phyloP scores from a whole-genome alignment of 495 filamentous ascomycete genomes.

The Hyaloscypha hepaticicola region DNA sequence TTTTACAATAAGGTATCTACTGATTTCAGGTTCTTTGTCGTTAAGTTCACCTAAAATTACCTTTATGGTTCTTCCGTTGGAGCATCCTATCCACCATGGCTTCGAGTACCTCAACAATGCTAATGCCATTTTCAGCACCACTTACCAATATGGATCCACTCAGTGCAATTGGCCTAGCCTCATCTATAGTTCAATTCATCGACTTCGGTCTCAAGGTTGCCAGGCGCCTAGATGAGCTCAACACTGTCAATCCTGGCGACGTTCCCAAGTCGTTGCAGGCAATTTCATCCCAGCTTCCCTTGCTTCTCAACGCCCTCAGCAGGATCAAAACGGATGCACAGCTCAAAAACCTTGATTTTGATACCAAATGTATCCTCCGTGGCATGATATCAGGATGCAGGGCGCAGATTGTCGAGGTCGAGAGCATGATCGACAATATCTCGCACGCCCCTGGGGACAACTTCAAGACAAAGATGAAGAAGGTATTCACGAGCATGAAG shows the following conservation, averaged over 20 bases:
- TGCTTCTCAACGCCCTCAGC: conserved; percentile 20
- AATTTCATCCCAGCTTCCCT: conserved; percentile 20
- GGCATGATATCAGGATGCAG: conserved; percentile 24
- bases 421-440: conserved; percentile 24
- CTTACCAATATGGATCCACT: conserved; percentile 22
- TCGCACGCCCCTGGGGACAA: conserved; percentile 17
- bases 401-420: conserved; percentile 20
- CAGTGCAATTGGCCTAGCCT: conserved; percentile 32
- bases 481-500: conserved; percentile 24
- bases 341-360: conserved; percentile 22
- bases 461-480: conserved; percentile 25
- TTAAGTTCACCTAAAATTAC: too few relatives aligned
- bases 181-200: conserved; percentile 38
- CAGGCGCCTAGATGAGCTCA: conserved; percentile 35
- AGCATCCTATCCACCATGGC: too few relatives aligned
- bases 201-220: conserved; percentile 36
- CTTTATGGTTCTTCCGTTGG: too few relatives aligned
- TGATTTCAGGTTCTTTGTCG: too few relatives aligned
- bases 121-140: conserved; percentile 6
- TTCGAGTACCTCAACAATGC: not conserved
- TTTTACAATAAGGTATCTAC: too few relatives aligned
- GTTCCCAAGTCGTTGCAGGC: conserved; percentile 23
- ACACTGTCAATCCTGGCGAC: conserved; percentile 16
- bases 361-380: conserved; percentile 23
- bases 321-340: conserved; percentile 21